Evolutionary conservation across 1,284 basidiomycete species (phyloP).

Genomic region (Anthracocystis setariae): DNA sequence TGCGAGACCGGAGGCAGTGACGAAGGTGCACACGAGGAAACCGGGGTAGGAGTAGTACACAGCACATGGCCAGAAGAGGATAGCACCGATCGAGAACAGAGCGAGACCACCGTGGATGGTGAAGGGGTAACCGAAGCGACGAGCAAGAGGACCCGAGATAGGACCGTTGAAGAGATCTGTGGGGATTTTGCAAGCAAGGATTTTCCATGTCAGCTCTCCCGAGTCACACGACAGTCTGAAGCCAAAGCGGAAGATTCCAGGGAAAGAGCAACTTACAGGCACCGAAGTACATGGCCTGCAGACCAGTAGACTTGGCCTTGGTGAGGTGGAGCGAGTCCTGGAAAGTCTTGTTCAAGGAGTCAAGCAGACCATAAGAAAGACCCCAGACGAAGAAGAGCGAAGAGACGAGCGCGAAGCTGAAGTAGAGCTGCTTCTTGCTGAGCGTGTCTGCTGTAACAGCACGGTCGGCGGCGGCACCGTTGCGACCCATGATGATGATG

Average conservation of each 20-base stretch:
- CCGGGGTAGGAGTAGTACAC: slow-evolving; percentile 32
- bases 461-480: slow-evolving; percentile 28
- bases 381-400: slow-evolving; percentile 82
- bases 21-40: slow-evolving; percentile 43
- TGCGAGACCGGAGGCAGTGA: slow-evolving; percentile 76
- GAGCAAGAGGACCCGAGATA: slow-evolving; percentile 54
- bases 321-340: slow-evolving; percentile 78
- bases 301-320: slow-evolving; percentile 81
- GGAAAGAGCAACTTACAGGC: slow-evolving; percentile 1
- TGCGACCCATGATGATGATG: slow-evolving; percentile 19
- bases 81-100: slow-evolving; percentile 66
- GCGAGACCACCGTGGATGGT: slow-evolving; percentile 75
- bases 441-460: slow-evolving; percentile 36
- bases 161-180: slow-evolving; percentile 33
- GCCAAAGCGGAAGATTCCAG: no score
- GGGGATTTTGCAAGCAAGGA: no score
- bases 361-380: slow-evolving; percentile 76
- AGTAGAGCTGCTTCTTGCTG: slow-evolving; percentile 29
- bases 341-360: slow-evolving; percentile 85
- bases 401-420: slow-evolving; percentile 78
- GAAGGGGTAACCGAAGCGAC: slow-evolving; percentile 69
- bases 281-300: slow-evolving; percentile 86
- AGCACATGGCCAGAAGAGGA: slow-evolving; percentile 48
- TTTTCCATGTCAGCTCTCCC: no score
- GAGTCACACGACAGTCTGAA: no score